Evolutionary conservation across 2,329 filamentous ascomycete genomes (phyloP).

Genomic region (Raffaelea ambrosiae): DNA sequence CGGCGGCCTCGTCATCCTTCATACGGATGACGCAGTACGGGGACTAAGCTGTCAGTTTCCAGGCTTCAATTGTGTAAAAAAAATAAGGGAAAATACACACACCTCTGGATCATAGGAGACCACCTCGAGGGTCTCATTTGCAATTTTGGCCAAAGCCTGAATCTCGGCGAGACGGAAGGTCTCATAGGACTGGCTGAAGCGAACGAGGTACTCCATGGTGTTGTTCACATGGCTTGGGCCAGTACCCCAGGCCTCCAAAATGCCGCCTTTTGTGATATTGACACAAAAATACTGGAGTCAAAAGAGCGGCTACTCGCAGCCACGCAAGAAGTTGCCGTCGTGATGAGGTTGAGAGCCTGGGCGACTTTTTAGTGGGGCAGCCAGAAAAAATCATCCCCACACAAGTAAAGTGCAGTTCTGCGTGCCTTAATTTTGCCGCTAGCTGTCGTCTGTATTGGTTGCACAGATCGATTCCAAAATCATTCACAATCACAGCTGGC

Average conservation of each 20-base stretch:
- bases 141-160: conserved; percentile 65
- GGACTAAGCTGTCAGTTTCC: too few relatives aligned
- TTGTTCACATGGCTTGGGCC: background rate
- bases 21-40: conserved; percentile 77
- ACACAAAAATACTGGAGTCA: background rate
- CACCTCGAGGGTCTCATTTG: conserved; percentile 60
- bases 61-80: too few relatives aligned
- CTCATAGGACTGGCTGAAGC: conserved; percentile 84
- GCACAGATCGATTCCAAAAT: too few relatives aligned
- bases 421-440: background rate
- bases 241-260: too few relatives aligned
- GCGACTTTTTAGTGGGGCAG: conserved; percentile 9
- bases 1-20: conserved; percentile 55
- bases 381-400: conserved; percentile 1
- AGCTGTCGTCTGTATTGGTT: too few relatives aligned
- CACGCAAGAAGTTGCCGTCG: background rate
- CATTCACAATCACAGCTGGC: too few relatives aligned
- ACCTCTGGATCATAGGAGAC: conserved; percentile 69
- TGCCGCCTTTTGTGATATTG: background rate
- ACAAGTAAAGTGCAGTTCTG: too few relatives aligned
- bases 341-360: background rate
- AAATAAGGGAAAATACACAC: too few relatives aligned
- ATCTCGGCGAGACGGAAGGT: conserved; percentile 84
- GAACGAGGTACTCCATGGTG: conserved; percentile 70
- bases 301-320: too few relatives aligned